Evolutionary conservation across 805 yeast genomes (phyloP).

Genomic region (Ogataea paradorogensis): DNA sequence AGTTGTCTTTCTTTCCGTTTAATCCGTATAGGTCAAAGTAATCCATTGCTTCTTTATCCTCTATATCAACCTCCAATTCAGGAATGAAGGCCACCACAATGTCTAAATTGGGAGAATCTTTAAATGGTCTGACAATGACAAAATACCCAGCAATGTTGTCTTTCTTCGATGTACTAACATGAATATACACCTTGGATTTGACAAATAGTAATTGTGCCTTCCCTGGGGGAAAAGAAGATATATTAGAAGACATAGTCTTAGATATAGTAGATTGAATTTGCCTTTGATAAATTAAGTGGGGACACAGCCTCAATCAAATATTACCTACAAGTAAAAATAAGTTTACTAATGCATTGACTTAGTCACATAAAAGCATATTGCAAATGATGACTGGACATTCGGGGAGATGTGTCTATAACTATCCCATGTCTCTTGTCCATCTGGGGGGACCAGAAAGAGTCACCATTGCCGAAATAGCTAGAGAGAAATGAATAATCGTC

Average conservation of each 20-base stretch:
- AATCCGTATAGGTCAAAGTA: slow-evolving; percentile 40
- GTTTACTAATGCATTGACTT: too few relatives aligned
- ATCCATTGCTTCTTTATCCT: slow-evolving; percentile 31
- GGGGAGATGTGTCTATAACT: not conserved
- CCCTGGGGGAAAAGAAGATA: slow-evolving; percentile 27
- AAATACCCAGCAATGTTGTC: slow-evolving; percentile 84
- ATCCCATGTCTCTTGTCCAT: not conserved
- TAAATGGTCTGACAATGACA: slow-evolving; percentile 54
- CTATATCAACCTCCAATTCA: slow-evolving; percentile 38
- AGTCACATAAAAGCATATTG: not conserved
- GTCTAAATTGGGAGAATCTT: slow-evolving; percentile 49
- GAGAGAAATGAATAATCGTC: slow-evolving; percentile 9
- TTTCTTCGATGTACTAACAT: slow-evolving; percentile 67
- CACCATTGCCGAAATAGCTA: not conserved
- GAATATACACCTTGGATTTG: slow-evolving; percentile 77
- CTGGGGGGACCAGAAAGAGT: slow-evolving; percentile 10
- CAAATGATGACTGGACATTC: not conserved
- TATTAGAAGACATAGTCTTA: slow-evolving; percentile 1
- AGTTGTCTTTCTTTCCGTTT: slow-evolving; percentile 32
- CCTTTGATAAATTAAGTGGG: not conserved
- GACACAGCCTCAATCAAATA: slow-evolving; percentile 7
- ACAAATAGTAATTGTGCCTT: slow-evolving; percentile 49
- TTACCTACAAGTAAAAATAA: not conserved
- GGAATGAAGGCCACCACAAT: slow-evolving; percentile 69
- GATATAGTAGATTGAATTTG: slow-evolving; percentile 1